Conservation (phyloP, 129 eudicot genomes). For the Arctium minus region DNA sequence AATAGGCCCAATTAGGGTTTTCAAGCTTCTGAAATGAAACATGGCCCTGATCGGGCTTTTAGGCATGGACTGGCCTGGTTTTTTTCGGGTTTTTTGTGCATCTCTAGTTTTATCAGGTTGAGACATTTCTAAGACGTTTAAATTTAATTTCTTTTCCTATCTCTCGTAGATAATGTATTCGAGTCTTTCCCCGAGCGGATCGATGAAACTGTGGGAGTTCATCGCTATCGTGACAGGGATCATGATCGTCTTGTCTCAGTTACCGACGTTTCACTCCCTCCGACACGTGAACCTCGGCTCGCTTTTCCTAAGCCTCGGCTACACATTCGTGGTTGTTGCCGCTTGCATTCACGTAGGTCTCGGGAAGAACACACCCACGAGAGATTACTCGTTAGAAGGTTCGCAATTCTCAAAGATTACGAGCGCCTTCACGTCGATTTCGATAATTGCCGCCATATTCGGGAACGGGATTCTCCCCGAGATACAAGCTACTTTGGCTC, state of each 20-base stretch:
- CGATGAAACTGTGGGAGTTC: slow-evolving; percentile 61
- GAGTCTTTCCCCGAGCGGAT: slow-evolving; percentile 45
- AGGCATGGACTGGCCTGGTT: not conserved
- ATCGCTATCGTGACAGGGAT: slow-evolving; percentile 67
- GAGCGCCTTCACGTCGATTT: slow-evolving; percentile 66
- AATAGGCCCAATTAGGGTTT: not conserved
- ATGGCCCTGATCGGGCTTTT: not conserved
- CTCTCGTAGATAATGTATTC: slow-evolving; percentile 51
- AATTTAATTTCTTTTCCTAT: not conserved
- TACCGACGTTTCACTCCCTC: slow-evolving; percentile 72
- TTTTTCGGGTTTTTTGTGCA: not conserved
- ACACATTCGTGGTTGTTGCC: slow-evolving; percentile 47
- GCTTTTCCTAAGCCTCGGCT: slow-evolving; percentile 56
- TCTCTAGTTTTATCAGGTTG: not conserved
- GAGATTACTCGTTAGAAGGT: slow-evolving; percentile 51
- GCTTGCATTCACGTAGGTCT: slow-evolving; percentile 61
- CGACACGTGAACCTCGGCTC: slow-evolving; percentile 66
- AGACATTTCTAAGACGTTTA: not conserved
- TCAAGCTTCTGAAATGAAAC: not conserved
- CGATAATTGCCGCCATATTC: slow-evolving; percentile 71
- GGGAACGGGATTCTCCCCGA: slow-evolving; percentile 87
- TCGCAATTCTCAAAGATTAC: slow-evolving; percentile 37
- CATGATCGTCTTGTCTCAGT: slow-evolving; percentile 63
- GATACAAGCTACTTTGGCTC: slow-evolving; percentile 79
- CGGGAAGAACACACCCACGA: slow-evolving; percentile 49